Base-by-base conservation (phyloP, 2,329 filamentous ascomycete species). In the Colletotrichum sp. region DNA sequence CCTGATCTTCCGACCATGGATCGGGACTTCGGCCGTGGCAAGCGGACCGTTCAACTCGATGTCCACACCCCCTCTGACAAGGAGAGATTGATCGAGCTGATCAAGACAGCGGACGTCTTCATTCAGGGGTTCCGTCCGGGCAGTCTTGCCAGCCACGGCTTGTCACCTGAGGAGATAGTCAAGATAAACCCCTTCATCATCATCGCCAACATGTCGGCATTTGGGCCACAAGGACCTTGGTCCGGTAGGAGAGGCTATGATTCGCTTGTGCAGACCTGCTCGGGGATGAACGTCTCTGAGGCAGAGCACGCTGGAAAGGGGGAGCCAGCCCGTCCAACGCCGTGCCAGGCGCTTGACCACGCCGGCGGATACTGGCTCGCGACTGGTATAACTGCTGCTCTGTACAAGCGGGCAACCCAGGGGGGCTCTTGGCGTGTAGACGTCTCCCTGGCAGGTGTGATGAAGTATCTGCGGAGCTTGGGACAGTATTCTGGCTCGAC, bases 301-400 rank as follows among this genome's bases (percentile, higher is more conserved):
- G 90, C 90, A 0, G 84, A 88, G 71, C 85, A 87, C 62, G 86
- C 80, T 26, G 86, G 83, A 4, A 75, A 79, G 0, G 85, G 84
- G 0, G 86, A 87, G 63, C 71, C 82, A 0, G 86, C 87, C 0
- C 84, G 85, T 1, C 82, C 86, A 0, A 82, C 87, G 36, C 90
- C 90, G 0, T 90, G 88, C 70, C 90, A 92, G 80, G 90, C 88
- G 0, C 84, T 92, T 0, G 91, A 92, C 79, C 89, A 92, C 76
- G 89, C 86, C 0, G 85, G 85, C 1, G 91, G 91, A 0, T 92
- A 90, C 70, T 83, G 92, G 24, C 84, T 92, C 1, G 89, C 90
- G 0, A 83, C 89, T 0, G 90, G 90, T 0, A 85, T 92, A 4
- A 82, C 85, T 28, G 87, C 89, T 1, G 90, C 90, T 1, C 59